Base-by-base conservation (phyloP, 768 basidiomycete genomes). In the Cubamyces lactineus region DNA sequence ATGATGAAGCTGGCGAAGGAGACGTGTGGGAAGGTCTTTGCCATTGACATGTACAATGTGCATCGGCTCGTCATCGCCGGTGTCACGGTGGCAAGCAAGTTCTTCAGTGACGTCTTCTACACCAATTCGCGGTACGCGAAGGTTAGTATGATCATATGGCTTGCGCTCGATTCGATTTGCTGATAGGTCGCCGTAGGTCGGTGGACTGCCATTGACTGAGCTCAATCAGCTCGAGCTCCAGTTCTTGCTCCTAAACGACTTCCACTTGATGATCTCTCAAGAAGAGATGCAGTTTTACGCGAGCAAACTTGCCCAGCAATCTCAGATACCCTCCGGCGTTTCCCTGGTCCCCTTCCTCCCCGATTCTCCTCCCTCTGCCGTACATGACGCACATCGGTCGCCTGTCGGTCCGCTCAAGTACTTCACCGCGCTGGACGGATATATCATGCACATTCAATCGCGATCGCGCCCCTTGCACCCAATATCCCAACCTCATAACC, bases 91-190 rank as follows among this genome's bases (percentile, higher is more conserved):
- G 96, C 96, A 23, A 94, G 92, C 79, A 99, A 99, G 76, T 99
- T 98, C 74, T 98, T 98, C 73, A 92, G 89, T 57, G 97, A 98
- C 73, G 94, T 99, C 3, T 99, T 99, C 70, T 98, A 99, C 76
- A 98, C 97, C 16, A 99, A 99, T 70, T 97, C 96, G 9, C 84
- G 96, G 30, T 99, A 99, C 72, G 97, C 97, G 55, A 99, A 98
- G 86, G 94, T 93, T 59, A 26, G 84, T 76, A 47, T 39, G 42
- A 57, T 52, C 53, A 34, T 2, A 17, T 11, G 19, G 17, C 17
- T 17, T 17, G 9, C 4, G 7, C 40, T 3, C 23, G 21, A 2
- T 26, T 58, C 21, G 47, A 26, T 34, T 51, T 30, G 57, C 9
- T 52, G 47, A 60, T 57, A 9, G 17, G 5, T 28, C 23, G 12